These are phyloP conservation scores for Candida corydali DNA, from an alignment of 805 yeast species.

Conservation along the genomic window DNA sequence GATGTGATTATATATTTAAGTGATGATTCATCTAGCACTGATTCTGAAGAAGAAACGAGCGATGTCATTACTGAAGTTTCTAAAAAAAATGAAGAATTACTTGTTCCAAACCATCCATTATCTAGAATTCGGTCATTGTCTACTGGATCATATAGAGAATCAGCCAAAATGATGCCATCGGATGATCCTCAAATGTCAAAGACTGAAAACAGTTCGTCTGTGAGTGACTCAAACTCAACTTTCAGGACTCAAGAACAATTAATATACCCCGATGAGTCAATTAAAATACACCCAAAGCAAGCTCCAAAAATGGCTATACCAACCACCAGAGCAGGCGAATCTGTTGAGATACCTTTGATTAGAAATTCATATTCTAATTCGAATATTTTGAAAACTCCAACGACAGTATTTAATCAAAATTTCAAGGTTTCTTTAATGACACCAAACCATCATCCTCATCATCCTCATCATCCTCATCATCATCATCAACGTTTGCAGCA, in stretches of 20 bases:
- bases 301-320: constrained; percentile 66
- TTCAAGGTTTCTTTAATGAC: constrained; percentile 1
- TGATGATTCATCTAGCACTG: constrained; percentile 51
- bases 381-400: constrained; percentile 4
- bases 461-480: constrained; percentile 5
- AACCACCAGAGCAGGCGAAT: constrained; percentile 73
- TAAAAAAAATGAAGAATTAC: constrained; percentile 15
- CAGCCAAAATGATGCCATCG: neutral
- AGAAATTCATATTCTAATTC: constrained; percentile 18
- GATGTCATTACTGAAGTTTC: constrained; percentile 4
- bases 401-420: neutral
- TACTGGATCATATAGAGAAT: constrained; percentile 15
- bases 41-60: constrained; percentile 18
- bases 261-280: constrained; percentile 11
- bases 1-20: constrained; percentile 67
- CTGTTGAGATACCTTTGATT: constrained; percentile 62
- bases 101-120: constrained; percentile 22
- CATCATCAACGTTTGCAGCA: neutral
- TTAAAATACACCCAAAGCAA: constrained; percentile 19
- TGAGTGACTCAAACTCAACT: constrained; percentile 6
- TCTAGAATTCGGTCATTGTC: constrained; percentile 27
- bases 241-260: constrained; percentile 3
- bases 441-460: constrained; percentile 1
- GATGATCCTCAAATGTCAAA: neutral
- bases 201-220: neutral